A percentile compares a stretch with the other conserved stretches of the same genome.
phyloP scores from a whole-genome alignment of 352 stramenopile genomes.

The Globisporangium perplexum region DNA sequence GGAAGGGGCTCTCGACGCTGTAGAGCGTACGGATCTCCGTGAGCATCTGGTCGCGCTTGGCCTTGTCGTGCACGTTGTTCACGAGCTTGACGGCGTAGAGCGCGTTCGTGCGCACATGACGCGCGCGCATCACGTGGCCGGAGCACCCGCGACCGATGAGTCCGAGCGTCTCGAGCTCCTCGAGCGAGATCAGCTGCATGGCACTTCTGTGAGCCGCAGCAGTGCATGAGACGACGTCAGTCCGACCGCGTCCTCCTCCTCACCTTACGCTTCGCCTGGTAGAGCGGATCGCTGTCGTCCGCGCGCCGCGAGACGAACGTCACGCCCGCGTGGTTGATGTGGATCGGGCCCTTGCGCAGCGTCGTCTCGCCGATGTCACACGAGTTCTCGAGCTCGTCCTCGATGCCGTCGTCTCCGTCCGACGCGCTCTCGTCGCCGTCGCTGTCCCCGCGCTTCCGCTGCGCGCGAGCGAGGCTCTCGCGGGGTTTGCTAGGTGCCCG shows the following conservation, averaged over 20 bases:
- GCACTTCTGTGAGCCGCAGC: background rate
- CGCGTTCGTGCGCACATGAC: slow-evolving; percentile 25
- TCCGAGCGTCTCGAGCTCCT: slow-evolving; percentile 42
- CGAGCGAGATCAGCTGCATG: slow-evolving; percentile 30
- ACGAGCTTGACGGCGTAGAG: slow-evolving; percentile 68
- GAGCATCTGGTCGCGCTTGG: slow-evolving; percentile 65
- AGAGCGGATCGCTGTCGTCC: background rate
- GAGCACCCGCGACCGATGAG: slow-evolving; percentile 60
- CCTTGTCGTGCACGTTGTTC: slow-evolving; percentile 75
- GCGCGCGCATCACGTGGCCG: slow-evolving; percentile 54
- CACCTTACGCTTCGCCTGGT: slow-evolving; percentile 10
- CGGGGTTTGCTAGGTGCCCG: slow-evolving; percentile 8
- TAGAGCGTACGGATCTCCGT: slow-evolving; percentile 78
- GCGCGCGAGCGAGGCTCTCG: background rate
- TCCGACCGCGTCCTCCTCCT: background rate
- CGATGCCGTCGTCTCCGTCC: slow-evolving; percentile 15
- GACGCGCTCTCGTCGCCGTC: slow-evolving; percentile 4
- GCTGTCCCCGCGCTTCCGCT: slow-evolving; percentile 5
- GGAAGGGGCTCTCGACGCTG: slow-evolving; percentile 53
- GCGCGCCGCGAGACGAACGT: slow-evolving; percentile 29
- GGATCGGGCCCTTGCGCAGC: slow-evolving; percentile 52
- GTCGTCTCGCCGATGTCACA: slow-evolving; percentile 75
- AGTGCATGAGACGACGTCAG: too few species aligned
- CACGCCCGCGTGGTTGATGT: slow-evolving; percentile 62
- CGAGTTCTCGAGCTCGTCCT: slow-evolving; percentile 51